A percentile compares a stretch with the other conserved stretches of the same genome.
phyloP scores from a whole-genome alignment of 768 basidiomycete species.

The Hirschioporus abietinus region DNA sequence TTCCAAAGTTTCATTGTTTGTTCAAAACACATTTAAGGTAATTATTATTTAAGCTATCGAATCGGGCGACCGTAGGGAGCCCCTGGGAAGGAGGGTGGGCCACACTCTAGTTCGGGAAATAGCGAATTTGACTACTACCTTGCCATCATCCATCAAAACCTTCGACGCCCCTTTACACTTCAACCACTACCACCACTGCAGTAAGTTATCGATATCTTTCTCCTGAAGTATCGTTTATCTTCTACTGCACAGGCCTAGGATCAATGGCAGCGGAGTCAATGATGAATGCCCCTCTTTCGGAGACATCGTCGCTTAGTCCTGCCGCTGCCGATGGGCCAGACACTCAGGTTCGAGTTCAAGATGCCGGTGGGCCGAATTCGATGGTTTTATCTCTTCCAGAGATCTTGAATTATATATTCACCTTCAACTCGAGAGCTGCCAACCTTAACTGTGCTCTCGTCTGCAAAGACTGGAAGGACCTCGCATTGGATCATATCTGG shows the following conservation, averaged over 20 bases:
- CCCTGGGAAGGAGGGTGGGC: too few species aligned
- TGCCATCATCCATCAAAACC: background rate
- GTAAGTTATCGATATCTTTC: background rate
- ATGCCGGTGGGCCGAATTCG: background rate
- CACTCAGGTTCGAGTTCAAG: background rate
- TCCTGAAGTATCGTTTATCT: background rate
- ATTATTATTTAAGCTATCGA: too few species aligned
- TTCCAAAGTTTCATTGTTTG: too few species aligned
- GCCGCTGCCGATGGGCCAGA: background rate
- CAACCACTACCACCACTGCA: background rate
- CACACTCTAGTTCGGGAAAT: background rate
- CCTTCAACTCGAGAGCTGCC: conserved; percentile 34
- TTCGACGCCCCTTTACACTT: background rate
- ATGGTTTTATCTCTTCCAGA: conserved; percentile 49
- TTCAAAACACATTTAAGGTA: too few species aligned
- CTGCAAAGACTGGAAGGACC: conserved; percentile 54
- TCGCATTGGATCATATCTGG: conserved; percentile 57
- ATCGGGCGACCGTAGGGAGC: too few species aligned
- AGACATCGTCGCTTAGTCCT: background rate
- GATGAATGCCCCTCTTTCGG: background rate
- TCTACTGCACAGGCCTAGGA: background rate
- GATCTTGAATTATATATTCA: conserved; percentile 52
- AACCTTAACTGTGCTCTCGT: conserved; percentile 46
- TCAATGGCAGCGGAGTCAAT: background rate
- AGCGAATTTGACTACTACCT: background rate